phyloP scores from a whole-genome alignment of 441 rosid species.

The Melastoma candidum region DNA sequence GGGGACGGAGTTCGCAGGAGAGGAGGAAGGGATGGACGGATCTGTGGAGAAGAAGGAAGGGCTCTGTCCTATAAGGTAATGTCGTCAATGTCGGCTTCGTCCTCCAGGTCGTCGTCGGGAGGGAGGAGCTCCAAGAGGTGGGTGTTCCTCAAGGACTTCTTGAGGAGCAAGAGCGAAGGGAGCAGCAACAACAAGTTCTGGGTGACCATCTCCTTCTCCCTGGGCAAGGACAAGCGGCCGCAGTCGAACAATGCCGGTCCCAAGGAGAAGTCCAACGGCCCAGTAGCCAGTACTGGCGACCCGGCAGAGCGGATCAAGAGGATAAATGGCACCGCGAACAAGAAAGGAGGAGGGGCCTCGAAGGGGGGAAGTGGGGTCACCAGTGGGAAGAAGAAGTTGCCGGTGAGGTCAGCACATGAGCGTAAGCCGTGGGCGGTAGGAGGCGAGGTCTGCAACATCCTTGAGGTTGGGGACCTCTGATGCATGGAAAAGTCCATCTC shows the following conservation, averaged over 20 bases:
- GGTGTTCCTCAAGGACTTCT: conserved; percentile 86
- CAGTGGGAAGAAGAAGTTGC: conserved; percentile 44
- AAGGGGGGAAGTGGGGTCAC: conserved; percentile 41
- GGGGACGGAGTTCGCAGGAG: conserved; percentile 34
- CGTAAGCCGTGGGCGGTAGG: too few relatives aligned
- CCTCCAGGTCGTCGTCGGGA: conserved; percentile 78
- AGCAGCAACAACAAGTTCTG: conserved; percentile 82
- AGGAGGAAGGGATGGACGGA: conserved; percentile 9
- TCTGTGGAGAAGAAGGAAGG: conserved; percentile 3
- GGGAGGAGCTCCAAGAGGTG: conserved; percentile 93
- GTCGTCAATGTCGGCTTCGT: conserved; percentile 55
- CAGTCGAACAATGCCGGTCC: conserved; percentile 4
- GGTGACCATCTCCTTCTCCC: conserved; percentile 75
- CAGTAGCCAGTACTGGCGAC: conserved; percentile 4
- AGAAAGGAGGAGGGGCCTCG: conserved; percentile 35
- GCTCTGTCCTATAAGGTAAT: conserved; percentile 13
- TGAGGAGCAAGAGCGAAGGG: conserved; percentile 95
- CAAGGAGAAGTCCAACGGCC: conserved; percentile 12
- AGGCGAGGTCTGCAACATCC: too few relatives aligned
- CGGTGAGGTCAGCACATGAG: conserved; percentile 73
- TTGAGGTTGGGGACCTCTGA: too few relatives aligned
- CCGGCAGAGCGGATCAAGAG: conserved; percentile 15
- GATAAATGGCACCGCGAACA: conserved; percentile 11
- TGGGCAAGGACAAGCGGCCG: conserved; percentile 49
- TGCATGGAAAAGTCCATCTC: too few relatives aligned